phyloP scores from a whole-genome alignment of 2,329 filamentous ascomycete genomes.

The Graphium sp. region DNA sequence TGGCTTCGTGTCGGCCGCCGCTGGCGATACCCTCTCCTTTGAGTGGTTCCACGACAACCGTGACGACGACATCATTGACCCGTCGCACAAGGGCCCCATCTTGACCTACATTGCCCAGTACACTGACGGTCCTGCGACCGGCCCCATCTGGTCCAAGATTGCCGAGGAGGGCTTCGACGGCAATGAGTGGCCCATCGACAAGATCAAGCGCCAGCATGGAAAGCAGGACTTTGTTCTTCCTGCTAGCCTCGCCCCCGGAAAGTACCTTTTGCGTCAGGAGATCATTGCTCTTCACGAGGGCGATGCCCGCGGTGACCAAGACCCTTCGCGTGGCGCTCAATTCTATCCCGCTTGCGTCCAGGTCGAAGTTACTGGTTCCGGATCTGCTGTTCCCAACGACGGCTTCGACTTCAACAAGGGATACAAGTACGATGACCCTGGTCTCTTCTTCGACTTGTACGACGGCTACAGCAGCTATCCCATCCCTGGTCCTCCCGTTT shows the following conservation, averaged over 20 bases:
- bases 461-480: constrained; percentile 11
- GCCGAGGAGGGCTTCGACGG: constrained; percentile 18
- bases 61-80: constrained; percentile 32
- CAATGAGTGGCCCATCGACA: constrained; percentile 22
- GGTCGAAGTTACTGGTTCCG: constrained; percentile 37
- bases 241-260: constrained; percentile 23
- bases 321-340: constrained; percentile 25
- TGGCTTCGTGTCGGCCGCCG: constrained; percentile 21
- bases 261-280: constrained; percentile 37
- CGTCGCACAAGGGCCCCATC: constrained; percentile 33
- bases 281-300: constrained; percentile 35
- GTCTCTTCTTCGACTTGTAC: constrained; percentile 45
- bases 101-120: constrained; percentile 32
- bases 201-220: constrained; percentile 30
- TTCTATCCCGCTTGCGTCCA: constrained; percentile 44
- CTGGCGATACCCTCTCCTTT: constrained; percentile 27
- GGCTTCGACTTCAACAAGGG: constrained; percentile 29
- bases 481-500: constrained; percentile 18
- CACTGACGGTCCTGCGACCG: constrained; percentile 22
- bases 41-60: constrained; percentile 34
- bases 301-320: constrained; percentile 11
- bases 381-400: constrained; percentile 15
- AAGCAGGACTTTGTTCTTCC: constrained; percentile 30
- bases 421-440: constrained; percentile 39
- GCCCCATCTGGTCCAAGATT: constrained; percentile 32